These are phyloP conservation scores for Mortierella sp. DNA, from an alignment of 371 early-diverging fungal genomes.

Conservation along the genomic window DNA sequence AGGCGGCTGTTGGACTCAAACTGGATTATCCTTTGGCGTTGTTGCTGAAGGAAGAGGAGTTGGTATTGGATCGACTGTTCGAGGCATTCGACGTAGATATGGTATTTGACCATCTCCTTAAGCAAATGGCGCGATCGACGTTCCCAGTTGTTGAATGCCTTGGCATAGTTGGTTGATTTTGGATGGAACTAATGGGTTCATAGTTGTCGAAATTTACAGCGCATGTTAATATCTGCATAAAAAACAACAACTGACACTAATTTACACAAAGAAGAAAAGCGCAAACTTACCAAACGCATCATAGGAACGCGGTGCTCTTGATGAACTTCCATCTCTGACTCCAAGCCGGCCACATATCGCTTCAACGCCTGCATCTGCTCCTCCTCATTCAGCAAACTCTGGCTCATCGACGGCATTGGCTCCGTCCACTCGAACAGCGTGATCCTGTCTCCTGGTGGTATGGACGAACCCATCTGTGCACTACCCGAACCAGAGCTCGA, in stretches of 20 bases:
- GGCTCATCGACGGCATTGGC: slow-evolving; percentile 36
- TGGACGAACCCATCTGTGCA: background rate
- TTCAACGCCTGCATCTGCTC: slow-evolving; percentile 61
- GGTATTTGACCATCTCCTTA: slow-evolving; percentile 91
- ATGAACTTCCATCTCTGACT: slow-evolving; percentile 66
- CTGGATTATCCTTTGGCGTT: background rate
- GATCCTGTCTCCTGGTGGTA: slow-evolving; percentile 24
- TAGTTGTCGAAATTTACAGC: background rate
- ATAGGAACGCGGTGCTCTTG: slow-evolving; percentile 62
- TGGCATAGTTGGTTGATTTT: slow-evolving; percentile 69
- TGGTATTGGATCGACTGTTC: slow-evolving; percentile 69
- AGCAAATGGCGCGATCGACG: slow-evolving; percentile 85
- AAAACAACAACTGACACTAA: too few species aligned
- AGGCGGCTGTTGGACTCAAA: slow-evolving; percentile 11
- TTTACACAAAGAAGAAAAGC: background rate
- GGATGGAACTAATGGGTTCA: slow-evolving; percentile 61
- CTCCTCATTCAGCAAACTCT: slow-evolving; percentile 36
- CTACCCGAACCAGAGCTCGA: slow-evolving; percentile 11
- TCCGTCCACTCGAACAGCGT: slow-evolving; percentile 48
- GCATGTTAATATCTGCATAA: background rate
- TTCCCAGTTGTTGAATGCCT: slow-evolving; percentile 90
- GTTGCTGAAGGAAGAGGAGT: background rate
- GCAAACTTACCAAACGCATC: slow-evolving; percentile 58
- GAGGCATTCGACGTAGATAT: slow-evolving; percentile 85
- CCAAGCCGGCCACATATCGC: slow-evolving; percentile 59